Evolutionary conservation across 176 grass and related monocot species (phyloP).

Genomic region (Lolium rigidum): DNA sequence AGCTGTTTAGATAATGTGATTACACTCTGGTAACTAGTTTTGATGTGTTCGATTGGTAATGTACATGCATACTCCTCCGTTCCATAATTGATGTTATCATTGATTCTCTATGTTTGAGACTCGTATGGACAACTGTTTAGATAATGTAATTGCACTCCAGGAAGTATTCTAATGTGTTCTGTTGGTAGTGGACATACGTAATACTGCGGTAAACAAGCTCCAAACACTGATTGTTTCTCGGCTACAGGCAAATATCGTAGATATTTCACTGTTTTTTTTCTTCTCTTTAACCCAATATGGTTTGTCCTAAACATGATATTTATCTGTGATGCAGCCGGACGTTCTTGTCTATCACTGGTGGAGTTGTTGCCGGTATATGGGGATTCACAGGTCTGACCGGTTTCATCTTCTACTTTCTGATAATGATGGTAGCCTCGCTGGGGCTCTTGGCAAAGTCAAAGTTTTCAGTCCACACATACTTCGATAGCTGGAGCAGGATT

Average conservation of each 20-base stretch:
- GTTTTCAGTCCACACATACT: constrained; percentile 81
- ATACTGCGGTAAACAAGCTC: neutral
- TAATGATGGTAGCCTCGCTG: constrained; percentile 71
- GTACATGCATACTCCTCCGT: neutral
- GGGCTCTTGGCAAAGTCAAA: constrained; percentile 77
- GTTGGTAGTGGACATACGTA: neutral
- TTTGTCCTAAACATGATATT: constrained; percentile 36
- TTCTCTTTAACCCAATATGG: neutral
- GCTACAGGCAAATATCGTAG: neutral
- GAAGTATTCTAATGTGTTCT: neutral
- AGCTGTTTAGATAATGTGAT: neutral
- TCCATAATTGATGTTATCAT: neutral
- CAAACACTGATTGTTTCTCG: neutral
- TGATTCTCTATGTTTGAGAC: neutral
- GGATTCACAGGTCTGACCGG: constrained; percentile 84
- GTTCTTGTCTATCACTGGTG: constrained; percentile 92
- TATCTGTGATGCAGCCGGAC: constrained; percentile 66
- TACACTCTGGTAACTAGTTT: neutral
- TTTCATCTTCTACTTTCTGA: constrained; percentile 87
- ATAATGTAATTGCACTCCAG: neutral
- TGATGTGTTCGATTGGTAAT: neutral
- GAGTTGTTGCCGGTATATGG: constrained; percentile 89
- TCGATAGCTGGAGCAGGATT: constrained; percentile 90
- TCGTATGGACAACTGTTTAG: neutral
- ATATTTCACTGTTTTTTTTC: neutral